phyloP scores from a whole-genome alignment of 345 rosid species.

The Ricinus communis region DNA sequence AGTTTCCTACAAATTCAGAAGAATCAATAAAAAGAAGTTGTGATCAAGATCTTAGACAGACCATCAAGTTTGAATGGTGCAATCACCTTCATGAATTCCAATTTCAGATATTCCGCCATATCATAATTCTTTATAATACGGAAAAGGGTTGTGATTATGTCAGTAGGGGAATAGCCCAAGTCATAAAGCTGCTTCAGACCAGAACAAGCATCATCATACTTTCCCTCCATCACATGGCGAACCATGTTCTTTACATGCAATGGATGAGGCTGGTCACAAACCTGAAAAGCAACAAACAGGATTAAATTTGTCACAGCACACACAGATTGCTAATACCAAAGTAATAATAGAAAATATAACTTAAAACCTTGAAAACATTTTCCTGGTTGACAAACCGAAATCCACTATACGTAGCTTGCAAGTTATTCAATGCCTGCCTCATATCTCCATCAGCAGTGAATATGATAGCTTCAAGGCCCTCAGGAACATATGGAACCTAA shows the following conservation, averaged over 20 bases:
- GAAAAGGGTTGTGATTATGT: constrained; percentile 91
- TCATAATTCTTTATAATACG: constrained; percentile 87
- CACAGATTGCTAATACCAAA: not conserved
- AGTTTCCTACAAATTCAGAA: constrained; percentile 61
- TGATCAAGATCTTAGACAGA: no score
- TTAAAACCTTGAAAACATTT: constrained; percentile 88
- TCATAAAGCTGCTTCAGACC: constrained; percentile 89
- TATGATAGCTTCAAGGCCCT: constrained; percentile 96
- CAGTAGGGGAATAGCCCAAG: constrained; percentile 94
- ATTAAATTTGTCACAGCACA: not conserved
- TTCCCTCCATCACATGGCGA: constrained; percentile 75
- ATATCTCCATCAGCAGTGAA: constrained; percentile 99
- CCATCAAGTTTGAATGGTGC: not conserved
- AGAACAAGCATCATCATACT: constrained; percentile 82
- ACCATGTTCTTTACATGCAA: constrained; percentile 91
- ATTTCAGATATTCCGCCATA: constrained; percentile 87
- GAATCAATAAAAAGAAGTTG: not conserved
- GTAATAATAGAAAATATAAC: not conserved
- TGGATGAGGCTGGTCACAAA: constrained; percentile 98
- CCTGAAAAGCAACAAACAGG: constrained; percentile 42
- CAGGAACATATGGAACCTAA: constrained; percentile 90
- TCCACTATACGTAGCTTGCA: constrained; percentile 94
- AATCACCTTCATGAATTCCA: constrained; percentile 92
- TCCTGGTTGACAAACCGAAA: constrained; percentile 91
- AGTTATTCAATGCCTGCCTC: constrained; percentile 96